These are phyloP conservation scores for Pelargonium citronellum DNA, from an alignment of 441 rosid species.

Conservation along the genomic window DNA sequence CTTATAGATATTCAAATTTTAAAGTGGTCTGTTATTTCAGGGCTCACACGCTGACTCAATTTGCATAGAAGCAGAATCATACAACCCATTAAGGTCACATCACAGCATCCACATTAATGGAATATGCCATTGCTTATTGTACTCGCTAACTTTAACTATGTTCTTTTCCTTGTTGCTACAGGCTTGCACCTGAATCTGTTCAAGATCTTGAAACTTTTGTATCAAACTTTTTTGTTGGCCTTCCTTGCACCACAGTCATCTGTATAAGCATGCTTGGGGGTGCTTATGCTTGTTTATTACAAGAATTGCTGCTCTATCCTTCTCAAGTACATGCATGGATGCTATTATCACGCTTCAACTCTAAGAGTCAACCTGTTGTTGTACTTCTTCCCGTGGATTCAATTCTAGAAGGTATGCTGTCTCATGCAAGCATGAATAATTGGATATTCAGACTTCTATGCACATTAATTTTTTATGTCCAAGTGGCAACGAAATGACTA, in stretches of 20 bases:
- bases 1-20: not conserved
- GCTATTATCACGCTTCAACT: conserved; percentile 64
- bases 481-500: not conserved
- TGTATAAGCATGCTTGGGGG: conserved; percentile 74
- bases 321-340: conserved; percentile 58
- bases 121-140: conserved; percentile 12
- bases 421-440: conserved; percentile 6
- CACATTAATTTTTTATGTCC: not conserved
- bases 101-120: conserved; percentile 21
- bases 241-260: conserved; percentile 60
- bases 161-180: conserved; percentile 34
- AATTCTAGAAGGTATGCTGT: conserved; percentile 58
- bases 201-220: conserved; percentile 63
- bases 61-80: conserved; percentile 32
- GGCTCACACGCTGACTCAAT: conserved; percentile 33
- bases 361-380: conserved; percentile 57
- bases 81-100: conserved; percentile 51
- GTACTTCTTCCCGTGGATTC: conserved; percentile 70
- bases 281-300: conserved; percentile 45
- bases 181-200: conserved; percentile 70
- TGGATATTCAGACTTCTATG: conserved; percentile 15
- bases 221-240: conserved; percentile 45
- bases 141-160: conserved; percentile 7
- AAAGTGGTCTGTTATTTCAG: conserved; percentile 27
- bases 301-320: conserved; percentile 46